Base-by-base conservation (phyloP, 805 yeast species). In the Zygoascus biomembranicola region DNA sequence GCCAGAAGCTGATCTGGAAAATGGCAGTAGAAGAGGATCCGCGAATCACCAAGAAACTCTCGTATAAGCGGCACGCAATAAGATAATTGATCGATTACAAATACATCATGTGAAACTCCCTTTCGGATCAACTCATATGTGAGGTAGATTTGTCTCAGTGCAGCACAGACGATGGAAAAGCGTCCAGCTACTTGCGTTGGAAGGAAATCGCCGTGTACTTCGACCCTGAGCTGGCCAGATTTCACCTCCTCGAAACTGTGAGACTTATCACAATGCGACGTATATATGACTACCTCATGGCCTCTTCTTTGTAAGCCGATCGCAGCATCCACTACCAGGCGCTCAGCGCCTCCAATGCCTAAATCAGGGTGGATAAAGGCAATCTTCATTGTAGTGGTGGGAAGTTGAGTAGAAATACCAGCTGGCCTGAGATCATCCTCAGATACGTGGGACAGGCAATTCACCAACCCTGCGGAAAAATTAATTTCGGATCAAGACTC, bases 321-420 rank as follows among this genome's bases (percentile, higher is more conserved):
- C 0, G 98, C 99, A 2, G 95, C 90, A 69, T 94, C 99, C 0
- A 94, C 96, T 1, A 94, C 90, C n/a, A 95, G 76, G 55, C 99
- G 76, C 66, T 94, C 99, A 1, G 99, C 99, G 3, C 99, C 99
- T 59, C 90, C 99, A 54, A 92, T 92, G 0, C 99, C 99, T 52
- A 94, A 72, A 70, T 94, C 99, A 0, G 99, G 99, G 65, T 94
- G 99, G 4, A 94, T 70, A 61, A 94, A 87, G 1, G 97, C 97
- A 37, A 92, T 77, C 55, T 75, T 81, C 76, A 79, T 70, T 10
- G 9, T 50, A 23, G 6, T 23, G 18, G 10, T 42, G 44, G 13
- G 4, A 42, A 42, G 44, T 16, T 18, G 44, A 16, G 16, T 14
- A 41, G 43, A n/a, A n/a, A n/a, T n/a, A n/a, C n/a, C n/a, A n/a